Base-by-base conservation (phyloP, 2,329 filamentous ascomycete genomes). In the Aschersonia sp. region DNA sequence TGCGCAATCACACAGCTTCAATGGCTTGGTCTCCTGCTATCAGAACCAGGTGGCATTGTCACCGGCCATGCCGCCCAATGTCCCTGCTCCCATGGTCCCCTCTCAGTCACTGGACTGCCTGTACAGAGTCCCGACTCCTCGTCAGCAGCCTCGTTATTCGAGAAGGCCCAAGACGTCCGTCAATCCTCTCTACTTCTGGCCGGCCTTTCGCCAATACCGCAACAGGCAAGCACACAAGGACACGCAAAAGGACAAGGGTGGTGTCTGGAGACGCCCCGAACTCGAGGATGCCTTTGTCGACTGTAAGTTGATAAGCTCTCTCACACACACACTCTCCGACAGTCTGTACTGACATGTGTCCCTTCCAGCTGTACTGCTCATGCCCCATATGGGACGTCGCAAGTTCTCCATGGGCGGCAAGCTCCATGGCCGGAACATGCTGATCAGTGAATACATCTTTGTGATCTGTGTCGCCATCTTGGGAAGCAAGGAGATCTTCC, bases 271-370 rank as follows among this genome's bases (percentile, higher is more conserved):
- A 42, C 61, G 63, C 39, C 69, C 77, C 4, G 71, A 77, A 53
- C 67, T 83, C 7, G 80, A 84, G 58, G 71, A 77, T 66, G 76
- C 77, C 35, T 84, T 84, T 56, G 71, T 83, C 50, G 79, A 84
- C 63, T 77, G 79, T 82, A 63, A 65, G 72, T 58, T 37, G 35
- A 12, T 4, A 22, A 9, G 39, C 49, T 43, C 5, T 3, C 35
- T 4, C 22, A 22, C 35, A 45, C 30, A 43, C 10, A 6, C 11
- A n/a, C 32, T 12, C 5, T 32, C 39, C 35, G 8, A 7, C 22
- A 9, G 9, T 31, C 22, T 32, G 29, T 47, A 49, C 59, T 62
- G 47, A 60, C 50, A n/a, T 32, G 5, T 12, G 10, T n/a, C 11
- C 44, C 22, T 32, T 44, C 22, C 45, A 83, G 80, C 79, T 47